phyloP scores from a whole-genome alignment of 2,329 filamentous ascomycete species.

The Mollisiaceae sp. region DNA sequence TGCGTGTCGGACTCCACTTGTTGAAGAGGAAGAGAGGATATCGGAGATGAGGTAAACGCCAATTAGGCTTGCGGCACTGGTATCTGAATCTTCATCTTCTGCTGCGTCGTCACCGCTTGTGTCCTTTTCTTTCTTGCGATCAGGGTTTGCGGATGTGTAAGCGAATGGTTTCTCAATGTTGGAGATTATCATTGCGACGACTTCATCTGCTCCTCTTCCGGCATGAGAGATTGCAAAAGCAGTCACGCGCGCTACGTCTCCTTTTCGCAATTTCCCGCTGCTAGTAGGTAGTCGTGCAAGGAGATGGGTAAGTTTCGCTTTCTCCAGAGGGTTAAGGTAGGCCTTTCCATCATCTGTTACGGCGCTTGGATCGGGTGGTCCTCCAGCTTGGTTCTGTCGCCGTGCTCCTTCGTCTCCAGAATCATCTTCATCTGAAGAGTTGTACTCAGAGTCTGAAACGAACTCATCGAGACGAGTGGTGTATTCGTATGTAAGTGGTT shows the following conservation, averaged over 20 bases:
- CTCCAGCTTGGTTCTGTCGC: conserved; percentile 48
- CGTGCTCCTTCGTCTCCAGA: conserved; percentile 56
- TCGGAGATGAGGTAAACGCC: conserved; percentile 80
- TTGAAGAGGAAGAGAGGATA: conserved; percentile 68
- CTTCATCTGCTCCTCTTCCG: conserved; percentile 83
- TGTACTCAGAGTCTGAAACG: conserved; percentile 82
- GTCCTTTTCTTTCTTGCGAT: conserved; percentile 48
- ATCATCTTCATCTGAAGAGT: conserved; percentile 84
- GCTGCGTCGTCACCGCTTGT: conserved; percentile 47
- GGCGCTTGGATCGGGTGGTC: conserved; percentile 44
- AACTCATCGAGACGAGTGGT: conserved; percentile 78
- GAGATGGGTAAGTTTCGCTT: conserved; percentile 82
- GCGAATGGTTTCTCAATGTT: conserved; percentile 82
- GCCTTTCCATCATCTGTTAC: conserved; percentile 42
- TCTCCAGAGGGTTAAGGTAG: conserved; percentile 82
- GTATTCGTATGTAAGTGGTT: conserved; percentile 80
- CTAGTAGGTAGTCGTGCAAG: conserved; percentile 81
- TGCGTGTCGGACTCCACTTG: conserved; percentile 66
- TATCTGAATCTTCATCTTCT: conserved; percentile 61
- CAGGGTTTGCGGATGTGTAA: conserved; percentile 72
- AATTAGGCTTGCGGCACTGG: conserved; percentile 75
- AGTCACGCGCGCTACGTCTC: conserved; percentile 84
- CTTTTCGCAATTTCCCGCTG: conserved; percentile 76
- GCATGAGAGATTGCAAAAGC: conserved; percentile 90
- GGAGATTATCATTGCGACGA: conserved; percentile 84